Base-by-base conservation (phyloP, 768 basidiomycete genomes). In the Kwoniella botswanensis region DNA sequence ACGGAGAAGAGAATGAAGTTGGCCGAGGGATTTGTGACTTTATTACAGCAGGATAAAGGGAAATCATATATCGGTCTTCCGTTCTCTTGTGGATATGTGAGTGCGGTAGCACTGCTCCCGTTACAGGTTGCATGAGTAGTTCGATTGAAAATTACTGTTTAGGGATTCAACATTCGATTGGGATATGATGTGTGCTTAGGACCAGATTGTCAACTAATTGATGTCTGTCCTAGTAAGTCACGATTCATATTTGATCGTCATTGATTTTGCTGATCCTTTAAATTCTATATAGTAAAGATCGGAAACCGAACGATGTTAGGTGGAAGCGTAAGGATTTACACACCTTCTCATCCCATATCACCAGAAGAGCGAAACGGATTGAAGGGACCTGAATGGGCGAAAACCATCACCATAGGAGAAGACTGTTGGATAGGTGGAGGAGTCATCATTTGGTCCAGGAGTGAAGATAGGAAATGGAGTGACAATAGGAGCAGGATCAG, bases 391-490 rank as follows among this genome's bases (percentile, higher is more conserved):
- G 84, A 85, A 71, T 74, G 70, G 67, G 79, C 82, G 24, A 76
- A 74, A 35, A 76, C 81, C n/a, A 81, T 85, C 46, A 58, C 44
- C 2, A 82, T 85, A 17, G 84, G 79, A 6, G 71, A 81, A 15
- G 84, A 85, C 66, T 80, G 78, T 69, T 85, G 85, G 85, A 75
- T 85, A n/a, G 83, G 84, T 1, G 84, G 80, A 0, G 67, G 71
- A 17, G 83, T 78, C 0, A 75, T 75, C 43, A 71, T 85, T n/a
- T 42, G 76, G 76, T 1, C 74, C 78, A 1, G 79, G 81, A 5
- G 81, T 84, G 3, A 82, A 68, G 35, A 81, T 85, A 13, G 84
- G 84, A 0, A 56, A 77, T 24, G 84, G 84, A 0, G 58, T 43
- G 0, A 81, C 79, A 1, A 68, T 85, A n/a, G 84, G 83, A 2